phyloP scores from a whole-genome alignment of 2,329 filamentous ascomycete species.

The Claviceps monticola region DNA sequence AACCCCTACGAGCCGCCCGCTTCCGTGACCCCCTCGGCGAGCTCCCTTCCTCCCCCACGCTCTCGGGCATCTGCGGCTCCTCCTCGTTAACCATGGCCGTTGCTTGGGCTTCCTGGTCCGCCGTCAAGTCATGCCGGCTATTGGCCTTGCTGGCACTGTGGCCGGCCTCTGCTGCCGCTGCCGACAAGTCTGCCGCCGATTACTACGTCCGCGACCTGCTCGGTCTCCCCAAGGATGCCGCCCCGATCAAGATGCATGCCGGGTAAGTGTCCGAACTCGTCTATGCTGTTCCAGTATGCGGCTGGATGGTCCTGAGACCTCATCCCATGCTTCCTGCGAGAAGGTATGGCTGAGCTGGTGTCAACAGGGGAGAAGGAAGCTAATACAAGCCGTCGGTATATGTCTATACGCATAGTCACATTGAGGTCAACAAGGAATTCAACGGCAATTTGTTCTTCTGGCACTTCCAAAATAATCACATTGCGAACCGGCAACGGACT shows the following conservation, averaged over 20 bases:
- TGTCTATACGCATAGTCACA: conserved; percentile 48
- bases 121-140: conserved; percentile 8
- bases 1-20: background rate
- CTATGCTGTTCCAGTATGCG: background rate
- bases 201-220: conserved; percentile 82
- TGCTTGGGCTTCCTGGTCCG: conserved; percentile 1
- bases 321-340: background rate
- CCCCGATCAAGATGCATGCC: conserved; percentile 91
- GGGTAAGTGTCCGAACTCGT: conserved; percentile 46
- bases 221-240: conserved; percentile 58
- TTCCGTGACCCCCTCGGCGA: background rate
- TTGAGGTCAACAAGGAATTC: conserved; percentile 72
- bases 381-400: background rate
- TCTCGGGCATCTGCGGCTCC: background rate
- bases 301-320: background rate
- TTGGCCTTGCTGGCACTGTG: conserved; percentile 28
- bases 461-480: conserved; percentile 93
- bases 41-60: background rate
- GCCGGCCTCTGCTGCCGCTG: conserved; percentile 20
- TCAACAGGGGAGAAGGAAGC: background rate
- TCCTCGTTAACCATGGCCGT: conserved; percentile 3
- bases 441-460: conserved; percentile 98
- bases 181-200: conserved; percentile 42
- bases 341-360: background rate
- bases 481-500: conserved; percentile 78